These are phyloP conservation scores for Detonula confervacea DNA, from an alignment of 352 stramenopile species.

Conservation along the genomic window DNA sequence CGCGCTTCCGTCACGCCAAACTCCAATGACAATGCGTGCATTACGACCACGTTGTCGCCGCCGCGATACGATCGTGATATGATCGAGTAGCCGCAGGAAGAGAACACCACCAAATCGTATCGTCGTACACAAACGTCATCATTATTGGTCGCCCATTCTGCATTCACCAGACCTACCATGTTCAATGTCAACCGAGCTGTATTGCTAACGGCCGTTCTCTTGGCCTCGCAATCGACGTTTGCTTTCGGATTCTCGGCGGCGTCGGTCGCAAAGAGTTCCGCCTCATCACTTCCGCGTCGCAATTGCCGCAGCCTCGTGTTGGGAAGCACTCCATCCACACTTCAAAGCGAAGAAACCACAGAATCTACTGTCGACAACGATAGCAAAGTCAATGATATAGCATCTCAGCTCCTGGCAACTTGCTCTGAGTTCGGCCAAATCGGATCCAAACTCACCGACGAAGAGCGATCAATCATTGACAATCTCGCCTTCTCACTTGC, in stretches of 20 bases:
- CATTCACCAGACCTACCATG: too few species aligned
- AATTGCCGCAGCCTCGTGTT: not conserved
- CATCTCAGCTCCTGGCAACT: constrained; percentile 23
- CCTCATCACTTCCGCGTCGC: not conserved
- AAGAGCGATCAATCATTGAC: constrained; percentile 26
- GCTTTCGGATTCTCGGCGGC: constrained; percentile 5
- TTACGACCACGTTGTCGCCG: too few species aligned
- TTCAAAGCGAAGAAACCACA: not conserved
- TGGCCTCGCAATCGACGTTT: not conserved
- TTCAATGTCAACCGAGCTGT: not conserved
- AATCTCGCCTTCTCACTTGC: constrained; percentile 31
- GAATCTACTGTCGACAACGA: not conserved
- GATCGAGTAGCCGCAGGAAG: too few species aligned
- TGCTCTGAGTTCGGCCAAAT: constrained; percentile 30
- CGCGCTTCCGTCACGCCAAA: too few species aligned
- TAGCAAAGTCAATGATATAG: constrained; percentile 7
- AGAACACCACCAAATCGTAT: too few species aligned
- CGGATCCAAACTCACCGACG: constrained; percentile 23
- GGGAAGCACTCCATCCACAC: not conserved
- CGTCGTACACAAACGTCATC: too few species aligned
- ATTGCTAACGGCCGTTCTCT: not conserved
- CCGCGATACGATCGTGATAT: too few species aligned
- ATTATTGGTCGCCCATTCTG: too few species aligned
- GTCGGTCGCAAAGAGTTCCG: not conserved
- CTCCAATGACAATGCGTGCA: too few species aligned